These are phyloP conservation scores for Neurospora sp. DNA, from an alignment of 495 filamentous ascomycete genomes.

Conservation along the genomic window DNA sequence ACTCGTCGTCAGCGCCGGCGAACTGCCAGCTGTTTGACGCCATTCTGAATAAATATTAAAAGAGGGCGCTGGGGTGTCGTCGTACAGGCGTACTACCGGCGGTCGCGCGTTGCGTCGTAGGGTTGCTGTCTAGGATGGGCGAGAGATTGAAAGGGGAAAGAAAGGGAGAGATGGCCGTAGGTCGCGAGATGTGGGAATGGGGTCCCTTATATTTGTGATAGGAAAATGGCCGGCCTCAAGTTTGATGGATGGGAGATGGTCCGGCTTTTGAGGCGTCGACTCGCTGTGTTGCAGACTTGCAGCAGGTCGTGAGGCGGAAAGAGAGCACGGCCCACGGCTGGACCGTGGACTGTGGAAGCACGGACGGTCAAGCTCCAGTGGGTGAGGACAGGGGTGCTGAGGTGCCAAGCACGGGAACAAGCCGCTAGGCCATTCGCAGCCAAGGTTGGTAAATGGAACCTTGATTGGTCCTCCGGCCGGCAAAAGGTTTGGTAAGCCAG, in stretches of 20 bases:
- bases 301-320: not conserved
- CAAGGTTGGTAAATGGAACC: not conserved
- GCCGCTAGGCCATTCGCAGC: not conserved
- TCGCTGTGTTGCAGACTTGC: not conserved
- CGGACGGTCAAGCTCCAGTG: not conserved
- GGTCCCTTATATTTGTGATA: not conserved
- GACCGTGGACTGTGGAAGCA: not conserved
- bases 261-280: not conserved
- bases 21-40: constrained; percentile 18
- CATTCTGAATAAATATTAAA: constrained; percentile 7
- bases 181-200: not conserved
- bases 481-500: not conserved
- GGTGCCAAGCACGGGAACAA: not conserved
- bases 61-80: not conserved
- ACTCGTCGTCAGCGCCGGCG: constrained; percentile 46
- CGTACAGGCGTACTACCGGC: not conserved
- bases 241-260: not conserved
- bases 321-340: not conserved
- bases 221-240: not conserved
- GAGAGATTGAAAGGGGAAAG: not conserved
- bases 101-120: not conserved
- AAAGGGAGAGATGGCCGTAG: not conserved
- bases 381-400: not conserved
- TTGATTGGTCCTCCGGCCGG: not conserved
- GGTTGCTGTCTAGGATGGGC: not conserved